Evolutionary conservation across 2,329 filamentous ascomycete genomes (phyloP).

Genomic region (Neofusicoccum sp.): DNA sequence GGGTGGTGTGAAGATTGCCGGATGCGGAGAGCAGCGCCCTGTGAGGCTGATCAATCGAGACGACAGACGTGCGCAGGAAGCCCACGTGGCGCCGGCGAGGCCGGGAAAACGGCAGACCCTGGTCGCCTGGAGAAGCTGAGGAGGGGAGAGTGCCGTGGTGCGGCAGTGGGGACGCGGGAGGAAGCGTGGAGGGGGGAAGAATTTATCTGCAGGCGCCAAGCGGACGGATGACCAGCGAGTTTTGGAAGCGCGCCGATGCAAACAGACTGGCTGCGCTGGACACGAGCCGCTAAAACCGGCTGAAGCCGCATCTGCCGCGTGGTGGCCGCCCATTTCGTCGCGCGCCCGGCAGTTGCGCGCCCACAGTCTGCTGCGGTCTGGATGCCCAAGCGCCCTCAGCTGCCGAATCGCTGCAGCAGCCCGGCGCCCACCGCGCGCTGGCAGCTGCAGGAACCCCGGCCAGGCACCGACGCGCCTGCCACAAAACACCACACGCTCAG

Average conservation of each 20-base stretch:
- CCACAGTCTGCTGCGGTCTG: neutral
- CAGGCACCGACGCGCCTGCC: neutral
- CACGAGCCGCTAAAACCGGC: neutral
- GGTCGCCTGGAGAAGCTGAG: neutral
- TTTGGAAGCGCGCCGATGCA: neutral
- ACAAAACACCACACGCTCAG: neutral
- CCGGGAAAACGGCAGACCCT: neutral
- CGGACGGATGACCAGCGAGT: neutral
- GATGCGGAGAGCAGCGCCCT: neutral
- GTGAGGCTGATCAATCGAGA: neutral
- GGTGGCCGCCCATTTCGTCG: neutral
- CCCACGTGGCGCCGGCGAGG: conserved; percentile 4
- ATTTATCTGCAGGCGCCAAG: neutral
- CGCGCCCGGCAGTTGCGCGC: neutral
- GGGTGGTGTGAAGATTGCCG: neutral
- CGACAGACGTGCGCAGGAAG: neutral
- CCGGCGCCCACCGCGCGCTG: neutral
- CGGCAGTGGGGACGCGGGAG: neutral
- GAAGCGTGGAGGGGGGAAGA: neutral
- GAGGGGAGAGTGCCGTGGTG: neutral
- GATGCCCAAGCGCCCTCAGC: neutral
- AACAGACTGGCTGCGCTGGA: neutral
- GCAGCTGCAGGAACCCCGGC: neutral
- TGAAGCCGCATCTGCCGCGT: neutral
- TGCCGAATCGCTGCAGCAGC: neutral